These are phyloP conservation scores for Colletotrichum spinosum DNA, from an alignment of 2,329 filamentous ascomycete genomes.

Conservation along the genomic window DNA sequence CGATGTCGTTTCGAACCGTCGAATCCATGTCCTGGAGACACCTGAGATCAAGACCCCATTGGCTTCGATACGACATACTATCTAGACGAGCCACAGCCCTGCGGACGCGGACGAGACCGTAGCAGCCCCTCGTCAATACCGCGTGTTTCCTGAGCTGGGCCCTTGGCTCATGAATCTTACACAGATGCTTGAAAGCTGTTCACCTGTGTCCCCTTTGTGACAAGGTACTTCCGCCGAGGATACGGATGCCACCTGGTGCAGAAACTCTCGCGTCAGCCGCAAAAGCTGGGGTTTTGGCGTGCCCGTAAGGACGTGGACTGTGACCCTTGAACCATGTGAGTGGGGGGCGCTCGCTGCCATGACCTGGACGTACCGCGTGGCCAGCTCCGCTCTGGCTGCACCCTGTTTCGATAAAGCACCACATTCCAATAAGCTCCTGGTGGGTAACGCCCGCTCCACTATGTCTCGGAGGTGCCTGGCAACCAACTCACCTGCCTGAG, in stretches of 20 bases:
- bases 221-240: conserved; percentile 1
- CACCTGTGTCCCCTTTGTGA: neutral
- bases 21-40: too few species aligned
- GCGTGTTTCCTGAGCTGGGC: neutral
- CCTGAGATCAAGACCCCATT: too few species aligned
- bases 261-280: conserved; percentile 2
- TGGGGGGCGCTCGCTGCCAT: neutral
- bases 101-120: neutral
- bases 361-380: conserved; percentile 5
- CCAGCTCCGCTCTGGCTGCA: neutral
- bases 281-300: neutral
- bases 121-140: neutral
- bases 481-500: neutral
- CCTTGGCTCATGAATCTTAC: neutral
- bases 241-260: neutral
- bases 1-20: too few species aligned
- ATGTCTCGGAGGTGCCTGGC: neutral
- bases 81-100: neutral
- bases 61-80: too few species aligned
- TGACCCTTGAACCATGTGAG: neutral
- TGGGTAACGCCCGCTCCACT: neutral
- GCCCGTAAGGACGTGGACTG: neutral
- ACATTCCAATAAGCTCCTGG: conserved; percentile 1
- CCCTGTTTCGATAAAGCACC: neutral
- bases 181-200: conserved; percentile 3